Conservation (phyloP, 106 monocot genomes). For the Platanthera zijinensis region DNA sequence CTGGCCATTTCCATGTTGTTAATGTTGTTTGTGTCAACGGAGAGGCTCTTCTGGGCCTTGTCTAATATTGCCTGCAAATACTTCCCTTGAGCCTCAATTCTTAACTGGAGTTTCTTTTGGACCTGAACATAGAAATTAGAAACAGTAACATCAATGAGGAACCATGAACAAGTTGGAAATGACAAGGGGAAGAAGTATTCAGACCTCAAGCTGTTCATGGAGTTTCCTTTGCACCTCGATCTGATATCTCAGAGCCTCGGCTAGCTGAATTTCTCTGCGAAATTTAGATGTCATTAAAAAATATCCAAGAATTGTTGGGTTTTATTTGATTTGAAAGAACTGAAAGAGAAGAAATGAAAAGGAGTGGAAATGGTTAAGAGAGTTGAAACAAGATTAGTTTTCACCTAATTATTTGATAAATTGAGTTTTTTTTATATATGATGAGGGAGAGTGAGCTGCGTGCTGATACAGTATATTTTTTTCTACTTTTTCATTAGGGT, state of each 20-base stretch:
- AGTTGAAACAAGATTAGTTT: too few species aligned
- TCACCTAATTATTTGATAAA: too few species aligned
- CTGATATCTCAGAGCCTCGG: slow-evolving; percentile 45
- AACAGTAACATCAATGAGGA: background rate
- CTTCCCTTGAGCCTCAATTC: slow-evolving; percentile 86
- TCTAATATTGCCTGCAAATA: slow-evolving; percentile 73
- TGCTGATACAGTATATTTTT: too few species aligned
- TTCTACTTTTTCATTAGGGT: too few species aligned
- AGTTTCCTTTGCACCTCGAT: slow-evolving; percentile 58
- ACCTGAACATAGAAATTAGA: slow-evolving; percentile 34
- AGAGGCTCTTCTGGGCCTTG: slow-evolving; percentile 55
- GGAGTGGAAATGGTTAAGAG: too few species aligned
- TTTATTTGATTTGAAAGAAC: too few species aligned
- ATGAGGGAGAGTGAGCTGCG: too few species aligned
- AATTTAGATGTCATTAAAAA: background rate
- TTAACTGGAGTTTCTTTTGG: slow-evolving; percentile 73
- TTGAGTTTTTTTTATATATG: too few species aligned
- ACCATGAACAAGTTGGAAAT: background rate
- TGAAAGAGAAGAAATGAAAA: too few species aligned
- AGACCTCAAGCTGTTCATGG: slow-evolving; percentile 65
- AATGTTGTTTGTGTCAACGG: slow-evolving; percentile 26
- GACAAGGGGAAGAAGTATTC: background rate
- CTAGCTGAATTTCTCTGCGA: slow-evolving; percentile 41
- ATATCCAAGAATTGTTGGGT: background rate
- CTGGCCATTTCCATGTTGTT: slow-evolving; percentile 21